Conservation (phyloP, 2,329 filamentous ascomycete genomes). For the Clarireedia hainanense region DNA sequence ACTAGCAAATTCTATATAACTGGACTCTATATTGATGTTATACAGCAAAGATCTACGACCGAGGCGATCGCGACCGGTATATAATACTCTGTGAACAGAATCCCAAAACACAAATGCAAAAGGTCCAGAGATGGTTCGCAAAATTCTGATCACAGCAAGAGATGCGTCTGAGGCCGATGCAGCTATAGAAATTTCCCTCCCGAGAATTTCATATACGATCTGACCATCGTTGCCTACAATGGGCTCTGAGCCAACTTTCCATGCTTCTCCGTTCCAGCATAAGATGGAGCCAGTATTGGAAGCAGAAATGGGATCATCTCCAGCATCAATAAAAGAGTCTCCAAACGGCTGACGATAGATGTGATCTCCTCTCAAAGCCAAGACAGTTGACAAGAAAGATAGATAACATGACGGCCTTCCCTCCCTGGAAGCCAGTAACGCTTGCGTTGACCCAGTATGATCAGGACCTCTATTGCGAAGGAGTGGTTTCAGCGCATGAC, state of each 20-base stretch:
- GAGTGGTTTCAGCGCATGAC: constrained; percentile 34
- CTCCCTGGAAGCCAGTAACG: constrained; percentile 24
- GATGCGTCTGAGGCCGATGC: constrained; percentile 15
- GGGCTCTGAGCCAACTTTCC: constrained; percentile 55
- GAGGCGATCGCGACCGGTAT: constrained; percentile 79
- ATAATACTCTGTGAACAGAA: constrained; percentile 51
- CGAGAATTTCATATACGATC: constrained; percentile 54
- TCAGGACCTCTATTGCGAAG: constrained; percentile 54
- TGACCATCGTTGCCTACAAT: constrained; percentile 76
- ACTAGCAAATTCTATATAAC: constrained; percentile 59
- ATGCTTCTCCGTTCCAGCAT: constrained; percentile 98
- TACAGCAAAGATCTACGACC: constrained; percentile 76
- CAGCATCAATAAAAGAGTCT: constrained; percentile 29
- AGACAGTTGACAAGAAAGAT: constrained; percentile 72
- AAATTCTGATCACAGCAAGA: constrained; percentile 39
- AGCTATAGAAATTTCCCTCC: constrained; percentile 28
- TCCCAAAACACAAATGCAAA: constrained; percentile 88
- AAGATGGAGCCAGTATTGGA: constrained; percentile 52
- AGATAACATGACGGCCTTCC: constrained; percentile 36
- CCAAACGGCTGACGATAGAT: constrained; percentile 67
- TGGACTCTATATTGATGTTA: constrained; percentile 33
- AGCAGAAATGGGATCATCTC: background rate
- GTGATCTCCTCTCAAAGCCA: constrained; percentile 75
- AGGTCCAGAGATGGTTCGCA: constrained; percentile 65
- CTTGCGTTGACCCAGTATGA: constrained; percentile 40